Evolutionary conservation across 148 eudicot genomes (phyloP).

Genomic region (Camellia sinensis): DNA sequence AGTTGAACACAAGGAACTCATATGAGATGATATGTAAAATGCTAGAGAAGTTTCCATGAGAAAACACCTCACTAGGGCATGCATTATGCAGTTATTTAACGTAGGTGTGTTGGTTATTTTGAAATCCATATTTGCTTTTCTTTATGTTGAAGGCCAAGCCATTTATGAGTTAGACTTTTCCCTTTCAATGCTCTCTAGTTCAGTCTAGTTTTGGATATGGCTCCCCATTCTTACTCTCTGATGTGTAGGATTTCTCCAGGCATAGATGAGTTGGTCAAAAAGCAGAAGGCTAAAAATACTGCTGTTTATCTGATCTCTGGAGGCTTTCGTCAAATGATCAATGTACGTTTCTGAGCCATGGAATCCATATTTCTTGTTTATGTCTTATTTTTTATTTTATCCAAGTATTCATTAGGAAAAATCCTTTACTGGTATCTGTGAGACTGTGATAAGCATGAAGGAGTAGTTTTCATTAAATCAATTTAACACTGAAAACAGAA

Average conservation of each 20-base stretch:
- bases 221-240: constrained; percentile 5
- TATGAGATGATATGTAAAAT: not conserved
- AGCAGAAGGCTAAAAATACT: constrained; percentile 57
- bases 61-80: not conserved
- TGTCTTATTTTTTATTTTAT: not conserved
- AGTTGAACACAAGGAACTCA: constrained; percentile 6
- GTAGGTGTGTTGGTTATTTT: not conserved
- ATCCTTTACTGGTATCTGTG: not conserved
- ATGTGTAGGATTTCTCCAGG: constrained; percentile 87
- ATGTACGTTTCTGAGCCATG: constrained; percentile 40
- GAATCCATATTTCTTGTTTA: not conserved
- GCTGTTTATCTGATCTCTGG: constrained; percentile 86
- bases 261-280: constrained; percentile 71
- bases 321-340: constrained; percentile 98
- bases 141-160: not conserved
- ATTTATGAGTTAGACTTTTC: not conserved
- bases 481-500: not conserved
- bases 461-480: not conserved
- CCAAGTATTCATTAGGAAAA: not conserved
- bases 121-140: not conserved
- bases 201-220: not conserved
- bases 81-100: not conserved
- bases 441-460: not conserved
- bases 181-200: not conserved
- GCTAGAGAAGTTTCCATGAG: not conserved